A percentile compares a stretch with the other conserved stretches of the same genome.
Conservation (phyloP, 768 basidiomycete genomes). For the Rhodosporidiobolus sp. region DNA sequence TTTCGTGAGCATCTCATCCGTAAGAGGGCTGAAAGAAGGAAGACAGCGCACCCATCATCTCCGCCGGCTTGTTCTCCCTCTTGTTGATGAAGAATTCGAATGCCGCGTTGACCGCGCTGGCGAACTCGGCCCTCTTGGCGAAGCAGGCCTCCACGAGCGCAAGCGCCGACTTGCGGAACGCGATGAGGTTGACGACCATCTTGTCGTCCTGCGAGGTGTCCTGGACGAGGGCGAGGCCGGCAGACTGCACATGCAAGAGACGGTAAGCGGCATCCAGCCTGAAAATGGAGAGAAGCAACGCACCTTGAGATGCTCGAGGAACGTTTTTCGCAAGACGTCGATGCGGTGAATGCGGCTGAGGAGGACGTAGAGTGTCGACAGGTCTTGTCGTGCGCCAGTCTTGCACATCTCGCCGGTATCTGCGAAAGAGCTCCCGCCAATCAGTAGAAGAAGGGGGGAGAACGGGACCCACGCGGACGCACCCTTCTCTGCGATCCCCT, state of each 20-base stretch:
- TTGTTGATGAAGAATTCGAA: conserved; percentile 73
- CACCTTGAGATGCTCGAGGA: conserved; percentile 64
- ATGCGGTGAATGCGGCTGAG: conserved; percentile 61
- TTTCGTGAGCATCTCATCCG: background rate
- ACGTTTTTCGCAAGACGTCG: conserved; percentile 60
- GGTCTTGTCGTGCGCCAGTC: conserved; percentile 52
- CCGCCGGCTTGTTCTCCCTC: conserved; percentile 73
- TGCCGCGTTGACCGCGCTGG: conserved; percentile 54
- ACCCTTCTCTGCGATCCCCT: conserved; percentile 49
- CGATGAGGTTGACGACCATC: conserved; percentile 71
- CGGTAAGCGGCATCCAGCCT: background rate
- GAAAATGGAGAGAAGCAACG: background rate
- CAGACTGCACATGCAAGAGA: conserved; percentile 60
- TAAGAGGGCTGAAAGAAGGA: background rate
- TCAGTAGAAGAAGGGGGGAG: background rate
- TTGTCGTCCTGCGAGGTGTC: conserved; percentile 63
- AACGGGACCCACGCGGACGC: background rate
- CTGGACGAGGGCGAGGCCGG: conserved; percentile 64
- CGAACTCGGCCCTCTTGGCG: conserved; percentile 50
- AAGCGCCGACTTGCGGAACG: conserved; percentile 64
- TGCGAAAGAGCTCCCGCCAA: conserved; percentile 46
- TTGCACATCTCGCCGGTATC: conserved; percentile 60
- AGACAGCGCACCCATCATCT: conserved; percentile 60
- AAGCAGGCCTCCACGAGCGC: conserved; percentile 58
- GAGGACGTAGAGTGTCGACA: conserved; percentile 60